Percentiles rank a stretch among this genome's conserved stretches.
Conservation (phyloP, 2,329 filamentous ascomycete genomes). For the Botrytis cinerea region DNA sequence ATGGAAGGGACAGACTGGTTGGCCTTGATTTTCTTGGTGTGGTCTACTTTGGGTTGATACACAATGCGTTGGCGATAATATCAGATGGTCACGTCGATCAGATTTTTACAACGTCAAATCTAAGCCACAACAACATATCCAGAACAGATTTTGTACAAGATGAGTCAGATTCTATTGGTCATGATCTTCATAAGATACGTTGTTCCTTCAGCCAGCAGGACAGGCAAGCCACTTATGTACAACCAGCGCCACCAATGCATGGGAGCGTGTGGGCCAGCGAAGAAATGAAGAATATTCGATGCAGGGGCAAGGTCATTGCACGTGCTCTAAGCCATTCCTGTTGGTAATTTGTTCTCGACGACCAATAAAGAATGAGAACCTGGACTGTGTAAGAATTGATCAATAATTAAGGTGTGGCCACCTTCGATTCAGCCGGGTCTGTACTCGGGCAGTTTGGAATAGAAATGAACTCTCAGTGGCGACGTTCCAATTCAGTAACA, state of each 20-base stretch:
- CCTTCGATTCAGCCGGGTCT: background rate
- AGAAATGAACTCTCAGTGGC: background rate
- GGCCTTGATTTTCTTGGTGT: background rate
- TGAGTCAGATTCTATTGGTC: slow-evolving; percentile 2
- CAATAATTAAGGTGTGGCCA: background rate
- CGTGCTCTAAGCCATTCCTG: background rate
- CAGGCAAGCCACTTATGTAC: slow-evolving; percentile 1
- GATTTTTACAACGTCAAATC: background rate
- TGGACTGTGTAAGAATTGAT: background rate
- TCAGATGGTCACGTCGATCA: background rate
- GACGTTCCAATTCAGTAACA: background rate
- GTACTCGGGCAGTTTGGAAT: background rate
- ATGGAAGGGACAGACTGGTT: background rate
- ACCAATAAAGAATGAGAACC: background rate
- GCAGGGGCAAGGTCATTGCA: background rate
- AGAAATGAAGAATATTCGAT: slow-evolving; percentile 18
- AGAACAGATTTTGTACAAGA: background rate
- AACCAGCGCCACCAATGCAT: background rate
- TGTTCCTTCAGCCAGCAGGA: background rate
- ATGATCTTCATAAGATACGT: background rate
- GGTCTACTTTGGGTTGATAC: background rate
- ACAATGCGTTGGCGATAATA: background rate
- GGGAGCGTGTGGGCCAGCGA: slow-evolving; percentile 13
- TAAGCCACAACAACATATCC: background rate
- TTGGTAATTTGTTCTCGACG: background rate